phyloP scores from a whole-genome alignment of 2,329 filamentous ascomycete species.

The Davidsoniella australis region DNA sequence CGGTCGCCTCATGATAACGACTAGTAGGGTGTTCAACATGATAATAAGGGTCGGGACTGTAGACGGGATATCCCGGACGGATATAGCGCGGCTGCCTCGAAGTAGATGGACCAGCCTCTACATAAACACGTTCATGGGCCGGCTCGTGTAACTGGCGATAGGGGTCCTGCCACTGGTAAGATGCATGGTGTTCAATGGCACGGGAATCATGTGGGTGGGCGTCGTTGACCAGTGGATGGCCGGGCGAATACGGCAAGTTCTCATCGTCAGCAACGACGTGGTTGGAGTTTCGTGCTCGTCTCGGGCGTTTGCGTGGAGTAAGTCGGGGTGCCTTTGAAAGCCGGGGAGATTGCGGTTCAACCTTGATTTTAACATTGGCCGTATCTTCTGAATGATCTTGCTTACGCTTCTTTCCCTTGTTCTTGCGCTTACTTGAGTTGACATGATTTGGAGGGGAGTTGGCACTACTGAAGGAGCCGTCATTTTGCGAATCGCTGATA shows the following conservation, averaged over 20 bases:
- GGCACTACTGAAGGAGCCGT: constrained; percentile 4
- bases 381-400: constrained; percentile 24
- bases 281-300: constrained; percentile 19
- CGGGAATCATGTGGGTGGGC: neutral
- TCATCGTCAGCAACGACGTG: constrained; percentile 1
- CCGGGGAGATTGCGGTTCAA: constrained; percentile 47
- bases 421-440: constrained; percentile 24
- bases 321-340: constrained; percentile 34
- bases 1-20: constrained; percentile 4
- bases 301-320: constrained; percentile 40
- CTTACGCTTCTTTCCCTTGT: constrained; percentile 36
- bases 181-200: constrained; percentile 4
- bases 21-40: neutral
- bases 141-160: constrained; percentile 14
- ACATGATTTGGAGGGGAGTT: constrained; percentile 1
- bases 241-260: constrained; percentile 15
- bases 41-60: neutral
- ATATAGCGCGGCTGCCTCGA: constrained; percentile 4
- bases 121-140: constrained; percentile 1
- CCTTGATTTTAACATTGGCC: constrained; percentile 40
- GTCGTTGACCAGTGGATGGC: neutral
- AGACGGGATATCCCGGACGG: constrained; percentile 6
- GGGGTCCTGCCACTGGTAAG: constrained; percentile 2
- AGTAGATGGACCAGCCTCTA: neutral
- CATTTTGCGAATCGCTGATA: neutral